Conservation (phyloP, 257 asterid genomes). For the Primulina eburnea region DNA sequence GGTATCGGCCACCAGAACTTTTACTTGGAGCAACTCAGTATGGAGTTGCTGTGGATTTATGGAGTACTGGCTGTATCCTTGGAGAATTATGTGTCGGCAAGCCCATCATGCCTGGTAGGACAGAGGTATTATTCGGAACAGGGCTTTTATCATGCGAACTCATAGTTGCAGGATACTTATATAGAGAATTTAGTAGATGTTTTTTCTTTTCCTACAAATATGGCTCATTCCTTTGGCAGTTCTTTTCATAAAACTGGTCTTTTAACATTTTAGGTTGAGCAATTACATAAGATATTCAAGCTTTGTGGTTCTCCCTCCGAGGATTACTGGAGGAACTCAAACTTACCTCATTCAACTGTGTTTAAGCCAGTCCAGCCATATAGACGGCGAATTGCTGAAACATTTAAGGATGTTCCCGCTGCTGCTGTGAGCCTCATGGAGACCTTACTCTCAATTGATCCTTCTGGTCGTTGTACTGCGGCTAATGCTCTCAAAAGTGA, state of each 20-base stretch:
- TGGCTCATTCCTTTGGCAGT: background rate
- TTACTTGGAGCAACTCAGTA: slow-evolving; percentile 78
- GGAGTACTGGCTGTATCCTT: slow-evolving; percentile 93
- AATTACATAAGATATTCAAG: slow-evolving; percentile 83
- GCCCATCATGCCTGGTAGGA: slow-evolving; percentile 95
- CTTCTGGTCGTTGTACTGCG: slow-evolving; percentile 71
- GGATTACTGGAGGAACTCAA: slow-evolving; percentile 72
- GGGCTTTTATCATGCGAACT: background rate
- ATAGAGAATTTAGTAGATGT: background rate
- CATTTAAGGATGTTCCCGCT: slow-evolving; percentile 62
- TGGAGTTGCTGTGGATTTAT: slow-evolving; percentile 81
- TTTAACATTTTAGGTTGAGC: slow-evolving; percentile 65
- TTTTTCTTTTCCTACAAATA: background rate
- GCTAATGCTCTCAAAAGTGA: slow-evolving; percentile 65
- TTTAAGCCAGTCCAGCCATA: slow-evolving; percentile 73
- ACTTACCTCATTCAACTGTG: slow-evolving; percentile 63
- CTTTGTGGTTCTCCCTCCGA: slow-evolving; percentile 93
- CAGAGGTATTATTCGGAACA: slow-evolving; percentile 58
- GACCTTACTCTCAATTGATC: slow-evolving; percentile 76
- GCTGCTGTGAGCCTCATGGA: slow-evolving; percentile 67
- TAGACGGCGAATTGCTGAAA: slow-evolving; percentile 61
- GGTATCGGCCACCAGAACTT: slow-evolving; percentile 99
- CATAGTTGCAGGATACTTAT: background rate
- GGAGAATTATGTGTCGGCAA: slow-evolving; percentile 82
- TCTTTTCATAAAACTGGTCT: slow-evolving; percentile 1